phyloP scores from a whole-genome alignment of 1,284 basidiomycete genomes.

The Phylloboletellus chloephorus region DNA sequence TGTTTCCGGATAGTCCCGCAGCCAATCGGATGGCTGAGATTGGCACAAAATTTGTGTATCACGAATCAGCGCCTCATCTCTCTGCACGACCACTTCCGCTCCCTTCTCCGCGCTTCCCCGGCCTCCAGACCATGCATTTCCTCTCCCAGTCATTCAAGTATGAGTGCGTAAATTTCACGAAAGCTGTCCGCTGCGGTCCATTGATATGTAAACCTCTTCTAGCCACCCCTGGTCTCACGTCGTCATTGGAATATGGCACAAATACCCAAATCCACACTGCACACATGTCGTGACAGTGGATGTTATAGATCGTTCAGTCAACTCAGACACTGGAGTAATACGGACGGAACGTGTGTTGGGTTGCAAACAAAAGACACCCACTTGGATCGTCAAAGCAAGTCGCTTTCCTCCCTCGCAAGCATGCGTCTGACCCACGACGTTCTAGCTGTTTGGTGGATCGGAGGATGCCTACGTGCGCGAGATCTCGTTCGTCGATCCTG shows the following conservation, averaged over 20 bases:
- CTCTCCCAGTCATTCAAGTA: constrained; percentile 71
- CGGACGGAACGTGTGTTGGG: constrained; percentile 83
- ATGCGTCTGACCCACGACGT: constrained; percentile 7
- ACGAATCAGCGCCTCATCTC: constrained; percentile 10
- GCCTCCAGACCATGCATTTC: constrained; percentile 54
- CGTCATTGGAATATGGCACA: constrained; percentile 86
- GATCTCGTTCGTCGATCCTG: constrained; percentile 86
- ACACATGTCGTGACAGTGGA: constrained; percentile 90
- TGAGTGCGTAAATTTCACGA: constrained; percentile 45
- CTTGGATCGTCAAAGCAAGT: constrained; percentile 79
- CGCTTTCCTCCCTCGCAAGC: neutral
- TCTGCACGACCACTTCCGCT: constrained; percentile 26
- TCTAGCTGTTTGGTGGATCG: constrained; percentile 79
- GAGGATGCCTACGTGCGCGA: constrained; percentile 94
- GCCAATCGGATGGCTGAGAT: constrained; percentile 28
- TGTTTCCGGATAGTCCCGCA: constrained; percentile 19
- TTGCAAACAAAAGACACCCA: constrained; percentile 80
- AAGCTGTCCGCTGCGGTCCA: constrained; percentile 13
- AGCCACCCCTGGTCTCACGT: constrained; percentile 87
- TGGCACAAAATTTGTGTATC: constrained; percentile 17
- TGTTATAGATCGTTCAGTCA: constrained; percentile 78
- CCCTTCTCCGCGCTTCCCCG: constrained; percentile 9
- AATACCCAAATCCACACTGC: constrained; percentile 93
- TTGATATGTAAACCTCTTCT: constrained; percentile 23
- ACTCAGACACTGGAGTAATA: constrained; percentile 80